A percentile compares a stretch with the other conserved stretches of the same genome.
phyloP scores from a whole-genome alignment of 352 stramenopile species.

The Globisporangium viniferum region DNA sequence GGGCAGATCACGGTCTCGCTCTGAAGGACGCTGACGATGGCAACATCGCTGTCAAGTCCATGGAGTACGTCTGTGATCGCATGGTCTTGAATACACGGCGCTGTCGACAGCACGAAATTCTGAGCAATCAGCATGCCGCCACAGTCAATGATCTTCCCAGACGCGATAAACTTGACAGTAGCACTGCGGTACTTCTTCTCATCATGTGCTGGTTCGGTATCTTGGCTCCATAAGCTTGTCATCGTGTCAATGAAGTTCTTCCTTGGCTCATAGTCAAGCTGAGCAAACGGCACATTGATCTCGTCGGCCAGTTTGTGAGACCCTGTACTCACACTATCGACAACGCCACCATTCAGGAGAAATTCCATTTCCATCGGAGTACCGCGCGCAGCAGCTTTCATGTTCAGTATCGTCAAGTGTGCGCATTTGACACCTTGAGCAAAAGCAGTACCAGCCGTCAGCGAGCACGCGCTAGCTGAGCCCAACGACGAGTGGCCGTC shows the following conservation, averaged over 20 bases:
- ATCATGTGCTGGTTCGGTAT: not conserved
- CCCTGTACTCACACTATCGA: not conserved
- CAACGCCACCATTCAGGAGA: not conserved
- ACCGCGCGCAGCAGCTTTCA: not conserved
- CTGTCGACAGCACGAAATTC: constrained; percentile 5
- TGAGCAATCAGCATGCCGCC: constrained; percentile 10
- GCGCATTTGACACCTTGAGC: not conserved
- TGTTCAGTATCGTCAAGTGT: not conserved
- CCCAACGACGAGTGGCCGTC: not conserved
- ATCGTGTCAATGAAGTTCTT: not conserved
- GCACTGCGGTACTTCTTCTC: not conserved
- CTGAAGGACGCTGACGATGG: not conserved
- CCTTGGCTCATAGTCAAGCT: not conserved
- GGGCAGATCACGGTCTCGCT: not conserved
- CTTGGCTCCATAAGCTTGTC: not conserved
- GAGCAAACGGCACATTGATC: not conserved
- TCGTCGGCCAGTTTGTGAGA: not conserved
- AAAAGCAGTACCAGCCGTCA: not conserved
- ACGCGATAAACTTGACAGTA: not conserved
- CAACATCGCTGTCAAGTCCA: not conserved
- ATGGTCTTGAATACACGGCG: not conserved
- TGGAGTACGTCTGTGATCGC: not conserved
- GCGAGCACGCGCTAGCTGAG: not conserved
- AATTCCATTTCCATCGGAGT: constrained; percentile 3
- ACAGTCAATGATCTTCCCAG: not conserved